Conservation (phyloP, 1,284 basidiomycete genomes). For the Ceratobasidium sp. region DNA sequence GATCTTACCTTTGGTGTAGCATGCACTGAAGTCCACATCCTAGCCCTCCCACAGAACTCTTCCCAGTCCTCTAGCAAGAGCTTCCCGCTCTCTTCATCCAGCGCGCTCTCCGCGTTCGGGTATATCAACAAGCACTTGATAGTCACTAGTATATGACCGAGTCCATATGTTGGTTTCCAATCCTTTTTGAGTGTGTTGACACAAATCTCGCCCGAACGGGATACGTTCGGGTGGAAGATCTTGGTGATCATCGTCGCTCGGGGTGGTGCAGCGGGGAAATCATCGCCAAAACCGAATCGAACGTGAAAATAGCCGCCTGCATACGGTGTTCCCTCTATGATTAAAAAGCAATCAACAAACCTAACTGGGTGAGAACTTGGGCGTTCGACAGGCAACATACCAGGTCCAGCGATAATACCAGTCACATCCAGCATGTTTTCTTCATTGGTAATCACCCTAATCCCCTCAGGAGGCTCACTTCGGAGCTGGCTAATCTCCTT, state of each 20-base stretch:
- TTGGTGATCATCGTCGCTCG: slow-evolving; percentile 74
- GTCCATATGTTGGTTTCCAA: slow-evolving; percentile 93
- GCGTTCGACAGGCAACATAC: too few relatives aligned
- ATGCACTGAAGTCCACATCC: slow-evolving; percentile 87
- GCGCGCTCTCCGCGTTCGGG: slow-evolving; percentile 94
- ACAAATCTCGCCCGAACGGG: slow-evolving; percentile 91
- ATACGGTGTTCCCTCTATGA: slow-evolving; percentile 88
- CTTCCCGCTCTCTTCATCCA: slow-evolving; percentile 95
- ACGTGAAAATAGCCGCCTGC: slow-evolving; percentile 92
- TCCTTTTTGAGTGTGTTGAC: slow-evolving; percentile 98
- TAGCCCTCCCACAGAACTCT: slow-evolving; percentile 84
- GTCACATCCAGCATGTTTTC: slow-evolving; percentile 87
- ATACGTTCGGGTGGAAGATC: slow-evolving; percentile 98
- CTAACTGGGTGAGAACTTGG: background rate
- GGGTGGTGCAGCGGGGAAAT: slow-evolving; percentile 91
- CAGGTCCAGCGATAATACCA: slow-evolving; percentile 84
- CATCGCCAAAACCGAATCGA: slow-evolving; percentile 88
- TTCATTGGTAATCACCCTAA: slow-evolving; percentile 85
- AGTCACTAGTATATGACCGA: slow-evolving; percentile 90
- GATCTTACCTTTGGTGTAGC: slow-evolving; percentile 71
- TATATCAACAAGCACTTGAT: slow-evolving; percentile 96
- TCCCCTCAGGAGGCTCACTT: slow-evolving; percentile 87
- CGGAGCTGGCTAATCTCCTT: slow-evolving; percentile 85
- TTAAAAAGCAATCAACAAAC: slow-evolving; percentile 51
- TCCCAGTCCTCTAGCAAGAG: slow-evolving; percentile 90